phyloP scores from a whole-genome alignment of 805 yeast species.

The Isabelozyma heimii region DNA sequence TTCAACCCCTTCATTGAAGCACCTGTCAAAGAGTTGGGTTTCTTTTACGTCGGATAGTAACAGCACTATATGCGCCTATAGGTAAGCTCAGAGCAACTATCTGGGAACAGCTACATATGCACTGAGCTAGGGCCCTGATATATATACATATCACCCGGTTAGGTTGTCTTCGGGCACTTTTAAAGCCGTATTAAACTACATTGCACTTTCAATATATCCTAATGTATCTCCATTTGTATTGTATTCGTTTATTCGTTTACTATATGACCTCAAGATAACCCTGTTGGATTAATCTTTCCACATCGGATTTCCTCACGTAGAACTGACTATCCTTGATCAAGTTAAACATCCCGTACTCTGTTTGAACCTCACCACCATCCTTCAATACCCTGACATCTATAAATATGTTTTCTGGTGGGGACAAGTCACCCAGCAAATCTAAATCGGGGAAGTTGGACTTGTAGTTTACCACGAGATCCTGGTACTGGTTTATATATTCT shows the following conservation, averaged over 20 bases:
- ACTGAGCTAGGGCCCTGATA: no score
- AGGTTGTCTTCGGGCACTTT: no score
- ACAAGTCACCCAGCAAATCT: conserved; percentile 84
- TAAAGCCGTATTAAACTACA: no score
- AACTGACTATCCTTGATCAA: conserved; percentile 91
- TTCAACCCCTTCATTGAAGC: no score
- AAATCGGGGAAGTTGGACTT: conserved; percentile 79
- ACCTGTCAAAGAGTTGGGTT: no score
- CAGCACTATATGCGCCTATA: no score
- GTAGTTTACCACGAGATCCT: conserved; percentile 67
- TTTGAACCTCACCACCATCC: conserved; percentile 96
- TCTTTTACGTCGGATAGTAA: no score
- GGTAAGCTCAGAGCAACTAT: no score
- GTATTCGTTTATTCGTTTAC: not conserved
- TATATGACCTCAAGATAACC: conserved; percentile 72
- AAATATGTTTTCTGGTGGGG: conserved; percentile 88
- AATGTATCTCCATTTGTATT: not conserved
- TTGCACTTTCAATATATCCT: no score
- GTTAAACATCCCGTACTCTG: conserved; percentile 95
- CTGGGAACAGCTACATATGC: no score
- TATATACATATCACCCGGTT: no score
- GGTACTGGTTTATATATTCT: conserved; percentile 70
- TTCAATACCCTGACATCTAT: conserved; percentile 90
- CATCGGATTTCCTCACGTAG: conserved; percentile 91
- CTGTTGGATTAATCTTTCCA: conserved; percentile 89